Base-by-base conservation (phyloP, 2,329 filamentous ascomycete species). In the Ciborinia camelliae region DNA sequence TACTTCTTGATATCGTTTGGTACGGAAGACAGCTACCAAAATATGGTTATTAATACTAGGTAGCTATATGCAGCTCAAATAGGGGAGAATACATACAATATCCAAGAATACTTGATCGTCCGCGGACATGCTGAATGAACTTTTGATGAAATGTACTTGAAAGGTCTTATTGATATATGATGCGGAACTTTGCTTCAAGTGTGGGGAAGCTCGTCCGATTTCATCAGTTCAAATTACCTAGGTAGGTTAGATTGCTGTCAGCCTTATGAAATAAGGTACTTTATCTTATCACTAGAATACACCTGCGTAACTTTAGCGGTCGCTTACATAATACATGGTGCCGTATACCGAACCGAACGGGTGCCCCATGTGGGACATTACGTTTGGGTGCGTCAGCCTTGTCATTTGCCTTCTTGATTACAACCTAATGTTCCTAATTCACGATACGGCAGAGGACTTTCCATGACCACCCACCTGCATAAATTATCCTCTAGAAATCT, bases 91-190 rank as follows among this genome's bases (percentile, higher is more conserved):
- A 75, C 88, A 81, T 79, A 93, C 90, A 75, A 90, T 82, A 78
- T 92, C 89, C 69, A 92, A 79, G 74, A 93, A 89, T 72, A 90
- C 87, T 79, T 91, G 87, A 75, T 92, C 90, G 75, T 93, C 89
- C 75, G 85, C 86, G 70, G 90, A 89, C 90, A 94, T 94, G 70
- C 74, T 84, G 77, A 62, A 53, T 32, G 12, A 1, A 15, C n/a
- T 20, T 41, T 6, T 63, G 53, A 41, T 30, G 14, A 64, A 55
- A 55, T 55, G 52, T 30, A 47, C 37, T 58, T 55, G 2, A 48
- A 26, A 15, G 30, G 14, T 3, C 41, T 59, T 26, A 14, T 26
- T 35, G 28, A 48, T 26, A 35, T 26, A 45, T 65, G 47, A 54
- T 53, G 50, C 52, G 47, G 55, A 59, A 59, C 35, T 14, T 32